These are phyloP conservation scores for Metschnikowia dekortorum DNA, from an alignment of 805 yeast species.

Conservation along the genomic window DNA sequence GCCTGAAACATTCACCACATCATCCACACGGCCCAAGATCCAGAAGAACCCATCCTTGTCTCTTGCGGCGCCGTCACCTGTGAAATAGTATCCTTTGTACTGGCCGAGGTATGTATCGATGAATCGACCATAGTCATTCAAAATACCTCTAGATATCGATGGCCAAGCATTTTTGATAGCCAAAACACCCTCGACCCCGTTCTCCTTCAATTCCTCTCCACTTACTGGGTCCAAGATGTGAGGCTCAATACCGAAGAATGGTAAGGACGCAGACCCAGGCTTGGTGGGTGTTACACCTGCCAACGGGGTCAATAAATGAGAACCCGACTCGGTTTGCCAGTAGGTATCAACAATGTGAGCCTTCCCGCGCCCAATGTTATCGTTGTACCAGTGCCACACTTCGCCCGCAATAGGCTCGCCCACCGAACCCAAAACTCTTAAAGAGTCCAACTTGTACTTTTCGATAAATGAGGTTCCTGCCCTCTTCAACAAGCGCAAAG, in stretches of 20 bases:
- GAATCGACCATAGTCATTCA: slow-evolving; percentile 80
- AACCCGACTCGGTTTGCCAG: slow-evolving; percentile 99
- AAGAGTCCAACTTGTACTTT: slow-evolving; percentile 75
- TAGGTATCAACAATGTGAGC: slow-evolving; percentile 93
- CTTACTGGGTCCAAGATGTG: slow-evolving; percentile 89
- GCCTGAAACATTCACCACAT: slow-evolving; percentile 96
- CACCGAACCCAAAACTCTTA: slow-evolving; percentile 92
- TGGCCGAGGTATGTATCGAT: slow-evolving; percentile 91
- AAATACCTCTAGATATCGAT: slow-evolving; percentile 96
- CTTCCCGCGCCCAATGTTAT: slow-evolving; percentile 81
- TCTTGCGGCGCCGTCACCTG: slow-evolving; percentile 98
- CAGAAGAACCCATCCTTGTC: slow-evolving; percentile 95
- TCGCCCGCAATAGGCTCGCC: slow-evolving; percentile 99
- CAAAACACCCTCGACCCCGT: slow-evolving; percentile 93
- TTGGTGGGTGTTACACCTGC: slow-evolving; percentile 94
- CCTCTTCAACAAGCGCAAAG: slow-evolving; percentile 81
- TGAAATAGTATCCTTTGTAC: slow-evolving; percentile 89
- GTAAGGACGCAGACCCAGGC: slow-evolving; percentile 96
- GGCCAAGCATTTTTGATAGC: slow-evolving; percentile 95
- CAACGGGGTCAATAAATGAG: slow-evolving; percentile 89
- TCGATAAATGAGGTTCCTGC: slow-evolving; percentile 84
- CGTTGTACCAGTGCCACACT: slow-evolving; percentile 98
- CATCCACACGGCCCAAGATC: slow-evolving; percentile 98
- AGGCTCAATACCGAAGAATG: slow-evolving; percentile 93
- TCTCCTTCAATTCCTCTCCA: slow-evolving; percentile 78